Evolutionary conservation across 2,329 filamentous ascomycete species (phyloP).

Genomic region (Botrytis tulipae): DNA sequence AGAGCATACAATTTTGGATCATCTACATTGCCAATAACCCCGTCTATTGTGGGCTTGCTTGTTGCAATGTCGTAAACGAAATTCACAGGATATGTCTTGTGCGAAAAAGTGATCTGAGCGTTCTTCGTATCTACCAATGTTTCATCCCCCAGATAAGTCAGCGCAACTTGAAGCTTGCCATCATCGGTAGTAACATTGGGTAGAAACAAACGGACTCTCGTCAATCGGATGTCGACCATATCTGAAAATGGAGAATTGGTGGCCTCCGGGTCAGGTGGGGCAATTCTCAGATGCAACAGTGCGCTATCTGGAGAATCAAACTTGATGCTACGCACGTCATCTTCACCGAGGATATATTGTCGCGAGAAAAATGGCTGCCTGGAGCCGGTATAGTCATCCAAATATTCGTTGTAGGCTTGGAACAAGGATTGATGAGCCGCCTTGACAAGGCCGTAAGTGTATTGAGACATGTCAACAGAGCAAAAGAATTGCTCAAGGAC

Average conservation of each 20-base stretch:
- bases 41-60: not conserved
- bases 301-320: not conserved
- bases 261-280: not conserved
- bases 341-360: not conserved
- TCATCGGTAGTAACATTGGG: not conserved
- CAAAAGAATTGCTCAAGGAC: not conserved
- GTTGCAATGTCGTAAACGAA: not conserved
- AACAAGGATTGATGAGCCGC: not conserved
- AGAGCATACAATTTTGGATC: not conserved
- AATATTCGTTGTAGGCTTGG: not conserved
- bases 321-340: not conserved
- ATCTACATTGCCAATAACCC: not conserved
- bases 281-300: not conserved
- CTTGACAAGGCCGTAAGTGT: not conserved
- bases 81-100: not conserved
- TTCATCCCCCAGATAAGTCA: not conserved
- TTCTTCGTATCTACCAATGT: not conserved
- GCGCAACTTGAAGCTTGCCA: not conserved
- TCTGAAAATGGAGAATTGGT: not conserved
- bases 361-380: not conserved
- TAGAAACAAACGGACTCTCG: not conserved
- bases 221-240: not conserved
- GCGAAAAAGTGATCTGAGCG: not conserved
- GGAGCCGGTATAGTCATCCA: not conserved
- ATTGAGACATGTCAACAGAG: not conserved